A percentile compares a stretch with the other conserved stretches of the same genome.
phyloP scores from a whole-genome alignment of 768 basidiomycete genomes.

The Cyathus striatus region DNA sequence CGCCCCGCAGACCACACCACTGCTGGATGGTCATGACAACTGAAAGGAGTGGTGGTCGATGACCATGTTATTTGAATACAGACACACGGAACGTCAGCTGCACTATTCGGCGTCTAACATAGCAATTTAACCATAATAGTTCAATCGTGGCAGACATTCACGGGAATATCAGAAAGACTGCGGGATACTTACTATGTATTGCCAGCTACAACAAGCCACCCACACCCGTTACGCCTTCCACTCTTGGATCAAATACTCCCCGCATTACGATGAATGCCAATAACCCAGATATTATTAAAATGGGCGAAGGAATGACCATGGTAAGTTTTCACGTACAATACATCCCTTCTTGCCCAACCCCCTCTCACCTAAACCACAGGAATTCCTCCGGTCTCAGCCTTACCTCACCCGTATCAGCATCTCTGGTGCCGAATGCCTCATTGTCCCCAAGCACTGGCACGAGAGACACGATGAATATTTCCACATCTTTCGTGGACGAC shows the following conservation, averaged over 20 bases:
- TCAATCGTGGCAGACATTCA: too few species aligned
- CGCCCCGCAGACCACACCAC: too few species aligned
- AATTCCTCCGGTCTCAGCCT: conserved; percentile 23
- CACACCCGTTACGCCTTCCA: too few species aligned
- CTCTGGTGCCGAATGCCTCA: conserved; percentile 16
- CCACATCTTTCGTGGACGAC: conserved; percentile 19
- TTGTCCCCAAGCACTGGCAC: conserved; percentile 28
- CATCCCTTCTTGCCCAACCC: background rate
- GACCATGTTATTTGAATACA: too few species aligned
- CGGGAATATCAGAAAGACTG: too few species aligned
- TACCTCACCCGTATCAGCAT: conserved; percentile 18
- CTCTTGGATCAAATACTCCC: background rate
- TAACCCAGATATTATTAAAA: background rate
- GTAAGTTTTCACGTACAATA: background rate
- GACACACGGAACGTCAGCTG: too few species aligned
- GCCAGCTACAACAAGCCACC: too few species aligned
- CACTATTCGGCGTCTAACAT: too few species aligned
- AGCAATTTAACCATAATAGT: too few species aligned
- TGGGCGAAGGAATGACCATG: background rate
- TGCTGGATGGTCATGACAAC: too few species aligned
- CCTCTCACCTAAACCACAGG: conserved; percentile 12
- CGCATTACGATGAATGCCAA: background rate
- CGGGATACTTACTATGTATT: too few species aligned
- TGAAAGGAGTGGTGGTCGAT: too few species aligned
- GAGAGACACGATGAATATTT: conserved; percentile 26